A percentile compares a stretch with the other conserved stretches of the same genome.
phyloP scores from a whole-genome alignment of 306 rosid species.

The Calophaca sinica region DNA sequence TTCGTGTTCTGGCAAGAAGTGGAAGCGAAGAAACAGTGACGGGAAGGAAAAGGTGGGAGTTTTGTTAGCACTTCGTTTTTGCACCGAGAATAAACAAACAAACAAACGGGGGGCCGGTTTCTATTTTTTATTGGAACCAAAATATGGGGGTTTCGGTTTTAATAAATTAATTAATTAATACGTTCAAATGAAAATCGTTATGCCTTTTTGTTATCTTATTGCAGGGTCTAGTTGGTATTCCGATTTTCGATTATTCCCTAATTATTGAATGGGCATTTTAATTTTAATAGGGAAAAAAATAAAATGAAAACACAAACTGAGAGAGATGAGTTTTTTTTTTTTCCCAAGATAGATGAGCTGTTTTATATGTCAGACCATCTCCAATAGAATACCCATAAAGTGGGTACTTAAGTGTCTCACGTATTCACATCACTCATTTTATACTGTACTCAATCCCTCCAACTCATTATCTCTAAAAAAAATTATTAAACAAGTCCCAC shows the following conservation, averaged over 20 bases:
- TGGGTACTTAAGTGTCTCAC: too few species aligned
- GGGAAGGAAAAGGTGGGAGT: conserved; percentile 33
- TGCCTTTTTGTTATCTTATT: neutral
- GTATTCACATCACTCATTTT: too few species aligned
- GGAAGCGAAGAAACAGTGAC: conserved; percentile 66
- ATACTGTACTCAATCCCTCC: too few species aligned
- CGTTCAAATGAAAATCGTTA: neutral
- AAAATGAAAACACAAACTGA: too few species aligned
- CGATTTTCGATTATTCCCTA: conserved; percentile 32
- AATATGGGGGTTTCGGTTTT: neutral
- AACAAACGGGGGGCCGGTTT: too few species aligned
- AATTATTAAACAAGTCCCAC: too few species aligned
- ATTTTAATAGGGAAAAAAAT: neutral
- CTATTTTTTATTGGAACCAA: too few species aligned
- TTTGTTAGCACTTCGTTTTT: conserved; percentile 67
- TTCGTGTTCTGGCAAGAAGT: conserved; percentile 74
- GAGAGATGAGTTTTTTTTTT: too few species aligned
- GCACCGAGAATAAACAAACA: conserved; percentile 13
- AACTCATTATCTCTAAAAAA: too few species aligned
- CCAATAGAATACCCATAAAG: too few species aligned
- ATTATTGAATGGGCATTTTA: conserved; percentile 32
- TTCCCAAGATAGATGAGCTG: too few species aligned
- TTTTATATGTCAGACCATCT: too few species aligned
- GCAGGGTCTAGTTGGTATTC: conserved; percentile 4
- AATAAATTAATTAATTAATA: conserved; percentile 14